Percentiles rank a stretch among this genome's conserved stretches.
Conservation (phyloP, 345 rosid species). For the Barbarea vulgaris region DNA sequence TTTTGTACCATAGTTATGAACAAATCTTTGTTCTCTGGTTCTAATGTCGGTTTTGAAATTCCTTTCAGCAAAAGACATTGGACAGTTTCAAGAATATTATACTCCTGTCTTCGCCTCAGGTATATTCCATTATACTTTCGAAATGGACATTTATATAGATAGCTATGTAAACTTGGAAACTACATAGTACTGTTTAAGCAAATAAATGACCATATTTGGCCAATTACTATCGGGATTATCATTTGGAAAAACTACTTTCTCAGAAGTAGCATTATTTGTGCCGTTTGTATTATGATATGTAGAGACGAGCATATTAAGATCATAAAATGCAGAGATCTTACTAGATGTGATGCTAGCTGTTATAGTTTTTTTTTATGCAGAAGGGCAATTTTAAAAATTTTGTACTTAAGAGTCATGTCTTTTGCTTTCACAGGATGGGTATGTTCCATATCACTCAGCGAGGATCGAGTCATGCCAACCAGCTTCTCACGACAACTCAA, state of each 20-base stretch:
- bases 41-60: slow-evolving; percentile 6
- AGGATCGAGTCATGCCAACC: slow-evolving; percentile 84
- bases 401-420: slow-evolving; percentile 8
- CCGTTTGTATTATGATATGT: background rate
- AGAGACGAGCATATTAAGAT: background rate
- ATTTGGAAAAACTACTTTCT: background rate
- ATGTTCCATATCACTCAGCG: slow-evolving; percentile 97
- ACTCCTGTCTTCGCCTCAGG: slow-evolving; percentile 96
- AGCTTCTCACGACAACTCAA: slow-evolving; percentile 78
- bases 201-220: background rate
- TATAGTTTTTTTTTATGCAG: background rate
- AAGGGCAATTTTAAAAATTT: background rate
- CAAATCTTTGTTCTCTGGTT: background rate
- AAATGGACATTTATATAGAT: background rate
- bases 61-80: slow-evolving; percentile 84
- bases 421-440: slow-evolving; percentile 71
- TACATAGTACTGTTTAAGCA: background rate
- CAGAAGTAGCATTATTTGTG: background rate
- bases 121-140: slow-evolving; percentile 33
- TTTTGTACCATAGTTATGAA: background rate
- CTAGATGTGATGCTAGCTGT: slow-evolving; percentile 2
- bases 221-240: background rate
- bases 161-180: background rate
- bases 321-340: background rate
- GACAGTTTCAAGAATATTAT: slow-evolving; percentile 76